Evolutionary conservation across 495 filamentous ascomycete genomes (phyloP).

Genomic region (Darksidea phi): DNA sequence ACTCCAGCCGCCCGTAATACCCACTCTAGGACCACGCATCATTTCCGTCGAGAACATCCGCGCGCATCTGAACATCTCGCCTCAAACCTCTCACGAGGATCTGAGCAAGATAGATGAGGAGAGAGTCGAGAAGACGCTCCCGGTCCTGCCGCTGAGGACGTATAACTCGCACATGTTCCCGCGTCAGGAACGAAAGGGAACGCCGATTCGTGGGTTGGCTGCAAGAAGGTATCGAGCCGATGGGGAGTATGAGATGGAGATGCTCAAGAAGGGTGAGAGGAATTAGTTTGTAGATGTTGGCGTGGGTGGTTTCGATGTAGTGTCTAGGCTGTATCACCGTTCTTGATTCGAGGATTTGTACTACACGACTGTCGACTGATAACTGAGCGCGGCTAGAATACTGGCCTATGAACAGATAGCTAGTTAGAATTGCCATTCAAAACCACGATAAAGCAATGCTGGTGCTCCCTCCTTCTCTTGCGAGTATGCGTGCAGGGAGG

Average conservation of each 20-base stretch:
- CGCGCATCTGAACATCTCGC: slow-evolving; percentile 4
- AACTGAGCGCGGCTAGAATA: too few relatives aligned
- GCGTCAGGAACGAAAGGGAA: not conserved
- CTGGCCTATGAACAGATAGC: too few relatives aligned
- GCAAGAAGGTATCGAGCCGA: not conserved
- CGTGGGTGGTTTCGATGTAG: too few relatives aligned
- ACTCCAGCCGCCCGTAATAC: not conserved
- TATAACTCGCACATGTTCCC: slow-evolving; percentile 29
- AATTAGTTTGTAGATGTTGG: not conserved
- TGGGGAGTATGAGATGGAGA: not conserved
- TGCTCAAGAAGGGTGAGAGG: not conserved
- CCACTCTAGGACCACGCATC: slow-evolving; percentile 12
- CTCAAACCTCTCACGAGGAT: not conserved
- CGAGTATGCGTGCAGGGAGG: too few relatives aligned
- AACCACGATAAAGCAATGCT: too few relatives aligned
- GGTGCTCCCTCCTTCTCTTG: too few relatives aligned
- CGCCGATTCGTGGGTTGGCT: not conserved
- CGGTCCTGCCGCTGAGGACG: not conserved
- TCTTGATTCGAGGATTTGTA: not conserved
- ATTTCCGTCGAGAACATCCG: slow-evolving; percentile 26
- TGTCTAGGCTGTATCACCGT: not conserved
- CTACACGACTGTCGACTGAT: too few relatives aligned
- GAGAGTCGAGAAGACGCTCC: not conserved
- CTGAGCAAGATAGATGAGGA: not conserved
- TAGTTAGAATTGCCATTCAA: too few relatives aligned